These are phyloP conservation scores for Thalassia testudinum DNA, from an alignment of 116 monocot genomes.

Conservation along the genomic window DNA sequence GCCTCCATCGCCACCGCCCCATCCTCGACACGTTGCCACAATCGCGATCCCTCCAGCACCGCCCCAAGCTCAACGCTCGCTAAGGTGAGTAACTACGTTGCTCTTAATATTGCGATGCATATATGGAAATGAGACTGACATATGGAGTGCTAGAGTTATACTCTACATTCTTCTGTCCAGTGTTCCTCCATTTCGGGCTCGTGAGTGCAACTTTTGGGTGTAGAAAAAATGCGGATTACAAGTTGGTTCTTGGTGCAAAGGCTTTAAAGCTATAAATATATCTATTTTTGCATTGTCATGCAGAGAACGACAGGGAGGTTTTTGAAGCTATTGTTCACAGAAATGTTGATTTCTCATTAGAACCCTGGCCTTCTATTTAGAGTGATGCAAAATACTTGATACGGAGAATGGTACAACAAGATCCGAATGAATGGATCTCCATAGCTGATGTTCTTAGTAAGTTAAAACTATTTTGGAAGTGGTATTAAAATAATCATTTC, in stretches of 20 bases:
- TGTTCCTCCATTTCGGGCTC: slow-evolving; percentile 58
- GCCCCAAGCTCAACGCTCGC: too few species aligned
- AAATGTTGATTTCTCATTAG: slow-evolving; percentile 35
- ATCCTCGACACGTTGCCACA: too few species aligned
- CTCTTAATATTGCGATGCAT: slow-evolving; percentile 34
- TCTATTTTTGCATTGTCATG: not conserved
- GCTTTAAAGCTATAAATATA: too few species aligned
- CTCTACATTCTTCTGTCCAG: slow-evolving; percentile 62
- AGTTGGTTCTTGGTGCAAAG: too few species aligned
- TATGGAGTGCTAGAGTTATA: slow-evolving; percentile 67
- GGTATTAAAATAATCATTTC: too few species aligned
- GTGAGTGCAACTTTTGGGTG: slow-evolving; percentile 3
- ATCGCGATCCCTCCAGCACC: too few species aligned
- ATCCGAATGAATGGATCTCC: slow-evolving; percentile 36
- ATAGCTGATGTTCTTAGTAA: too few species aligned
- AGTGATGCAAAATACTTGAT: slow-evolving; percentile 40
- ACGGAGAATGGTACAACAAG: slow-evolving; percentile 28
- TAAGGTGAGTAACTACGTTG: too few species aligned
- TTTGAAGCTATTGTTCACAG: slow-evolving; percentile 41
- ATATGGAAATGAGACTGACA: slow-evolving; percentile 56
- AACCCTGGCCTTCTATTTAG: slow-evolving; percentile 71
- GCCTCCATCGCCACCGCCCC: too few species aligned
- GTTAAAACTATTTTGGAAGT: too few species aligned
- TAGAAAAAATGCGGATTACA: not conserved
- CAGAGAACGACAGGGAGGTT: slow-evolving; percentile 46